Base-by-base conservation (phyloP, 495 filamentous ascomycete species). In the Penicilliopsis zonata region DNA sequence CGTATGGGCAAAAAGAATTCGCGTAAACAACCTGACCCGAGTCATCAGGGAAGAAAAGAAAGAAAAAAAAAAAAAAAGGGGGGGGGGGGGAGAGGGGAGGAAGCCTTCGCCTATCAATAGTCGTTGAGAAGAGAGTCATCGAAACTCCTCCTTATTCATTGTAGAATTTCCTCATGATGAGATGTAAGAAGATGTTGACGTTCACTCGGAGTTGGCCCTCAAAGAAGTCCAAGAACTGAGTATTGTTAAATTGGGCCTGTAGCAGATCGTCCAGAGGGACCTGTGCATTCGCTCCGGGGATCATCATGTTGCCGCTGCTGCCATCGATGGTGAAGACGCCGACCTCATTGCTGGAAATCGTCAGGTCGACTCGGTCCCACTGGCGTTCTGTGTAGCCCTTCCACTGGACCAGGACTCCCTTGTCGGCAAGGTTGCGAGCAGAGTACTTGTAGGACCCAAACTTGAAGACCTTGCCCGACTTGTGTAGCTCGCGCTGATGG, bases 131-230 rank as follows among this genome's bases (percentile, higher is more conserved):
- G n/a, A n/a, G n/a, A n/a, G n/a, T n/a, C n/a, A n/a, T n/a, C n/a
- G n/a, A n/a, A n/a, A n/a, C n/a, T n/a, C 6, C 30, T 10, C 14
- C 36, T 61, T 38, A 67, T 39, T 66, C 66, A 42, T 71, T 78
- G 78, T 96, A 98, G 61, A 98, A 98, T 64, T 98, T 98, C 71
- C 85, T 86, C 66, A 95, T 94, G 32, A 98, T 67, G 55, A 94
- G 61, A 69, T 96, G 88, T 64, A 98, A 57, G 55, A 98, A 78
- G 36, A 95, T 60, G 57, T 98, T 95, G 40, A 96, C 90, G 55
- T 95, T 95, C 39, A 98, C 71, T 59, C 78, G 74, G 50, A 92
- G 63, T 41, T 75, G 72, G 14, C 86, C 84, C 37, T 92, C 88
- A 46, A 95, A 98, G 38, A 98, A 70, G 46, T 78, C 84, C 75